These are phyloP conservation scores for Pterocarpus macrocarpus DNA, from an alignment of 306 rosid genomes.

Conservation along the genomic window DNA sequence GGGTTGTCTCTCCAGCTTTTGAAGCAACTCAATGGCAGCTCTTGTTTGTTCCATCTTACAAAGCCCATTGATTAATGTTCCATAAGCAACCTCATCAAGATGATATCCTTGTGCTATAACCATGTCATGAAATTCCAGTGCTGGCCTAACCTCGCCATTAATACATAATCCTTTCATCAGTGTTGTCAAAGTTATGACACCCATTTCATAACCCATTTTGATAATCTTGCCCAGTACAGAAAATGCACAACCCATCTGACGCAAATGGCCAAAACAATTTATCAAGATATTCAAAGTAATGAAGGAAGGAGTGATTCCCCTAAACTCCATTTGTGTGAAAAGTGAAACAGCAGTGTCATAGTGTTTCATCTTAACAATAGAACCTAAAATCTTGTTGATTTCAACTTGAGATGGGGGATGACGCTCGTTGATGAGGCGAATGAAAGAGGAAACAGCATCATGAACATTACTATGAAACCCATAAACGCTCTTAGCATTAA, in stretches of 20 bases:
- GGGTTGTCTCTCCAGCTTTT: neutral
- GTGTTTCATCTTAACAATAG: neutral
- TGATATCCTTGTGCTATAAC: neutral
- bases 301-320: neutral
- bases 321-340: neutral
- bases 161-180: neutral
- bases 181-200: neutral
- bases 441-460: neutral
- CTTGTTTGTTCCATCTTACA: neutral
- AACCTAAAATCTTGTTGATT: neutral
- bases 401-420: neutral
- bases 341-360: neutral
- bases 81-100: neutral
- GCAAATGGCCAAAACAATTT: neutral
- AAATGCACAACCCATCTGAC: neutral
- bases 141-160: neutral
- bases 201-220: neutral
- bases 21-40: neutral
- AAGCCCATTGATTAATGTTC: neutral
- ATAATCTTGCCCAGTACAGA: slow-evolving; percentile 3
- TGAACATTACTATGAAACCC: neutral
- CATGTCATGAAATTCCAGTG: neutral
- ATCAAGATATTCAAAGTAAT: neutral
- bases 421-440: neutral
- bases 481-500: neutral